Evolutionary conservation across 768 basidiomycete species (phyloP), one percentile per base, ranked within the genome.

Genomic region (Cyclocybe cylindracea): DNA sequence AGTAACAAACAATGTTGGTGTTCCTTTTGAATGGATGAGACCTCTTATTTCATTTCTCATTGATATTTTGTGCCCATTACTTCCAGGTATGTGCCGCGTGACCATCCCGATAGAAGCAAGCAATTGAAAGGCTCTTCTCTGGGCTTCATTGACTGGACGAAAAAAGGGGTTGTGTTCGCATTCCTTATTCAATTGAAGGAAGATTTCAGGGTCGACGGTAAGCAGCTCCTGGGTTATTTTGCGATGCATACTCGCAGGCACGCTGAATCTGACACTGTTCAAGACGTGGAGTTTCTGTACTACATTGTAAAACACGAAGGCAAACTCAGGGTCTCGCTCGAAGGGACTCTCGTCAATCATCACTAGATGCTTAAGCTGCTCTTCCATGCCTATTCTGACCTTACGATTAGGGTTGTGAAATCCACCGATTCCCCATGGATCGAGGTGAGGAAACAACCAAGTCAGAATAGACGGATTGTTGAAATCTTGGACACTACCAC

Each of bases 1-100:
- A 9, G 61, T 65, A 5, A 65, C 16, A 39, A 62, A 65, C 8
- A 65, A 24, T 0, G 57, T 53, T 3, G 63, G 61, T 0, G 59
- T 38, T 4, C 63, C 63, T 6, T 36, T 10, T 3, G 48, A 29
- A 19, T 41, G 45, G 1, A 65, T 62, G 13, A 62, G 1, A 0
- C 32, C 50, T 3, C 63, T 34, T 4, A 65, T 62, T 32, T 65
- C 53, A 40, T 65, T 65, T 9, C 62, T 37, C 36, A 54, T 24
- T 7, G 29, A 24, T 4, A 60, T 29, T 33, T 61, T 61, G n/a
- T 61, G 55, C 1, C 56, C 64, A 10, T 59, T 50, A 37, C 56
- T 60, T 2, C 62, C 64, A 7, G 53, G 58, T 2, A 65, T 41
- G 13, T 57, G 35, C 7, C 29, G 34, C 1, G 60, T 44, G 3